These are phyloP conservation scores for Ophiostoma sp. DNA, from an alignment of 2,329 filamentous ascomycete species.

Conservation along the genomic window DNA sequence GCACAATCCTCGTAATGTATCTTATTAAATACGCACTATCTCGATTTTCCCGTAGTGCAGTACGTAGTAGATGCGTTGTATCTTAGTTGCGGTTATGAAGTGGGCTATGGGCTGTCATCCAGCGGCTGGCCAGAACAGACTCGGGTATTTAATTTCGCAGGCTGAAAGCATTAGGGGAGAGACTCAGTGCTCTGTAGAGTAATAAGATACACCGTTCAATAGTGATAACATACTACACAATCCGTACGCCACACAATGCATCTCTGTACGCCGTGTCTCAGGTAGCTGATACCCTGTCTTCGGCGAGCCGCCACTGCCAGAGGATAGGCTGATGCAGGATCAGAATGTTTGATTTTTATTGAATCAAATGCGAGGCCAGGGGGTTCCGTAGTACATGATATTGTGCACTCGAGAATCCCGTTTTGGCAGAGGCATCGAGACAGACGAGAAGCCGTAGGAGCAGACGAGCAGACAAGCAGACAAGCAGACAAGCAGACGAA, in stretches of 20 bases:
- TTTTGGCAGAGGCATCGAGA: background rate
- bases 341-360: background rate
- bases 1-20: background rate
- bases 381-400: background rate
- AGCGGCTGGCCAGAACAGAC: background rate
- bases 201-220: too few species aligned
- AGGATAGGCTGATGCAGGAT: background rate
- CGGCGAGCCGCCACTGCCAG: background rate
- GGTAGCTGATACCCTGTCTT: background rate
- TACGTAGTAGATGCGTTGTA: background rate
- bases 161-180: background rate
- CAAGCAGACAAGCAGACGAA: too few species aligned
- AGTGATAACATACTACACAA: background rate
- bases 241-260: background rate
- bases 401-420: background rate
- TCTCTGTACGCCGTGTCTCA: background rate
- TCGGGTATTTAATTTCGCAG: slow-evolving; percentile 1
- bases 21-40: background rate
- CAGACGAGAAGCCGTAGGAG: background rate
- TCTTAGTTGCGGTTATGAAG: background rate
- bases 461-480: background rate
- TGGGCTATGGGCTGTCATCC: slow-evolving; percentile 3
- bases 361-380: background rate
- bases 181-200: background rate
- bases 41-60: slow-evolving; percentile 3